Percentiles rank a stretch among this genome's conserved stretches.
phyloP scores from a whole-genome alignment of 2,329 filamentous ascomycete species.

The Exophiala oligosperma region DNA sequence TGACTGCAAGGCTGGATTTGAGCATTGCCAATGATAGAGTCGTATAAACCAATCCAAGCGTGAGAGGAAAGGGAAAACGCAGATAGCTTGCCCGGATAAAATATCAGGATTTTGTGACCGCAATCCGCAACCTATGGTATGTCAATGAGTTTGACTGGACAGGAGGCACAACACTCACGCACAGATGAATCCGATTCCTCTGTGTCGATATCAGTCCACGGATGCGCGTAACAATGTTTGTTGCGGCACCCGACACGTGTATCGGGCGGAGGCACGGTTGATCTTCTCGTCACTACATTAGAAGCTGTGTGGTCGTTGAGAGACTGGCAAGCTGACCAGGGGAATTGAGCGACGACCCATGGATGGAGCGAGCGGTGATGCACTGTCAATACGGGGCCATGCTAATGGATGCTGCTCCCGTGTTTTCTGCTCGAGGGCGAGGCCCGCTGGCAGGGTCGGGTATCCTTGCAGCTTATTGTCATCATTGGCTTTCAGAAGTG shows the following conservation, averaged over 20 bases:
- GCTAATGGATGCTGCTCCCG: background rate
- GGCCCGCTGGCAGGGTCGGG: slow-evolving; percentile 9
- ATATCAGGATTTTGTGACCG: background rate
- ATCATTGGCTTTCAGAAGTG: slow-evolving; percentile 7
- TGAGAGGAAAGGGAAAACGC: slow-evolving; percentile 14
- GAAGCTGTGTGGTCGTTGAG: background rate
- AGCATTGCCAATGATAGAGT: background rate
- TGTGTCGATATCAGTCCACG: background rate
- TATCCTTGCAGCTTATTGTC: slow-evolving; percentile 12
- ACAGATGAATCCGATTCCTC: too few relatives aligned
- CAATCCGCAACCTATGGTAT: background rate
- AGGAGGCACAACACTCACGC: background rate
- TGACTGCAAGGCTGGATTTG: background rate
- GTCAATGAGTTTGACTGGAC: background rate
- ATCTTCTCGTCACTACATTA: background rate
- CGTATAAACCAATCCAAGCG: slow-evolving; percentile 10
- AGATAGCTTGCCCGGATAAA: slow-evolving; percentile 8
- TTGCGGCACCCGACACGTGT: background rate
- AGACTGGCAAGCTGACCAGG: background rate
- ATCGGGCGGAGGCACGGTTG: background rate
- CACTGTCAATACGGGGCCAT: background rate
- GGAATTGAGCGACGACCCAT: background rate
- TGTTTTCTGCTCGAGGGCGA: background rate
- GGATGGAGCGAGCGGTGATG: background rate
- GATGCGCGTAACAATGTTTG: background rate